Conservation (phyloP, 495 filamentous ascomycete genomes). For the Aspergillus cristatus region DNA sequence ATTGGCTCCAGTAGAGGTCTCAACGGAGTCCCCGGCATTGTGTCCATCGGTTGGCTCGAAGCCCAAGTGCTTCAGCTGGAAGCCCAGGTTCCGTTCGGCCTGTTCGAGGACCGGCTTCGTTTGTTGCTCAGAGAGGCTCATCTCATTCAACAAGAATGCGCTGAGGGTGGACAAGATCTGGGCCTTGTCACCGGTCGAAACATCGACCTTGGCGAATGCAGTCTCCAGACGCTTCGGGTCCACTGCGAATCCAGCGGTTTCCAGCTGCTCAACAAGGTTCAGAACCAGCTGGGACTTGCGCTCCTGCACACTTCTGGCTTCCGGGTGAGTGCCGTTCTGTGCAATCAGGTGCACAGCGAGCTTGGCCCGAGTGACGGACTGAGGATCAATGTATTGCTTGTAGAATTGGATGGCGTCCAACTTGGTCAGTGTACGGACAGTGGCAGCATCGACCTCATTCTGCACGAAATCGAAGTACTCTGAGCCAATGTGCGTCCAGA, state of each 20-base stretch:
- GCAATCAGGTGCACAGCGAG: conserved; percentile 75
- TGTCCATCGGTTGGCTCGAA: conserved; percentile 18
- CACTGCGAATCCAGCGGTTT: conserved; percentile 35
- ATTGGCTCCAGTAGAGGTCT: conserved; percentile 20
- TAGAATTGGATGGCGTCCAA: conserved; percentile 72
- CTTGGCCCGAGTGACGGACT: conserved; percentile 66
- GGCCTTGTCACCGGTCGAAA: conserved; percentile 30
- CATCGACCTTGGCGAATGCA: conserved; percentile 39
- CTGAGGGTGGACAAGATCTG: conserved; percentile 36
- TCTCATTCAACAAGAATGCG: conserved; percentile 41
- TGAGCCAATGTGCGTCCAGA: conserved; percentile 76
- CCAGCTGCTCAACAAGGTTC: conserved; percentile 41
- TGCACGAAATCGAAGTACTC: conserved; percentile 86
- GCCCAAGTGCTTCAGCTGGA: conserved; percentile 32
- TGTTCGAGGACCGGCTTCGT: conserved; percentile 35
- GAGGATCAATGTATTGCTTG: conserved; percentile 63
- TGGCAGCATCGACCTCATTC: conserved; percentile 66
- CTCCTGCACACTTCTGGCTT: conserved; percentile 28
- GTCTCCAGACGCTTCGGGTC: conserved; percentile 34
- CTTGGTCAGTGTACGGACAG: conserved; percentile 68
- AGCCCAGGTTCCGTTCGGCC: conserved; percentile 31
- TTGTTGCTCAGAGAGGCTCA: conserved; percentile 33
- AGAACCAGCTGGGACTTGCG: conserved; percentile 47
- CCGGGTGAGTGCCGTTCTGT: conserved; percentile 41
- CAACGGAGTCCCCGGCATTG: conserved; percentile 8